Evolutionary conservation across 2,329 filamentous ascomycete species (phyloP), one percentile per base, ranked within the genome.

Genomic region (Sporothrix phasma): DNA sequence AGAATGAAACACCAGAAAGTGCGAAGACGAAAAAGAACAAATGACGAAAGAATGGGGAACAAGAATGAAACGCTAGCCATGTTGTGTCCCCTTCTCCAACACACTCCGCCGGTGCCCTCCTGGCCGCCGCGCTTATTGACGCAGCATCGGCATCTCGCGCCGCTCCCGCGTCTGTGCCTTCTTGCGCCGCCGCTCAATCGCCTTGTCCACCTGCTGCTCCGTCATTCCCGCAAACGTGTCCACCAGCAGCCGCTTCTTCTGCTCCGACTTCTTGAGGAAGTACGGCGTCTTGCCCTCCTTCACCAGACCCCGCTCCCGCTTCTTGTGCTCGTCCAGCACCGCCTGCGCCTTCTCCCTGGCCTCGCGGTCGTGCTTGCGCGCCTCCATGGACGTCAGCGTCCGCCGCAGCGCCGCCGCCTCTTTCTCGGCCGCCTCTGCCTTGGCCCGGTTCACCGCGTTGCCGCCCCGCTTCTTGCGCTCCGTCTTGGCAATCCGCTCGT

Each of bases 261-360:
- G 84, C 77, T 97, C 93, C 72, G 87, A 86, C 78, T 87, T 88
- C 84, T 99, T 99, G 71, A 97, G 79, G 76, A 90, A 97, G 77
- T 92, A 99, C 0, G 94, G 93, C 73, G 83, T 85, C 84, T 97
- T 97, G 66, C 94, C 94, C 77, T 95, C 84, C 70, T 86, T 86
- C 61, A 97, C 86, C 66, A 89, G 78, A 74, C 92, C 88, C 77
- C 90, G 92, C 80, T 99, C 94, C 74, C 86, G 82, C 76, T 84
- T 84, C 72, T 88, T 84, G 77, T 97, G 92, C 74, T 88, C 86
- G 51, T 84, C 80, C 62, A 93, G 71, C 47, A 97, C 77, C 64
- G 85, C 82, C 69, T 84, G 80, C 74, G 88, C 85, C 66, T 86
- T 83, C 67, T 90, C 88, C 76, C 87, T 89, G 61, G 82, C 80